A percentile compares a stretch with the other conserved stretches of the same genome.
These are phyloP conservation scores for Dictyostelium intermedium DNA, from an alignment of 78 protist species.

Conservation along the genomic window DNA sequence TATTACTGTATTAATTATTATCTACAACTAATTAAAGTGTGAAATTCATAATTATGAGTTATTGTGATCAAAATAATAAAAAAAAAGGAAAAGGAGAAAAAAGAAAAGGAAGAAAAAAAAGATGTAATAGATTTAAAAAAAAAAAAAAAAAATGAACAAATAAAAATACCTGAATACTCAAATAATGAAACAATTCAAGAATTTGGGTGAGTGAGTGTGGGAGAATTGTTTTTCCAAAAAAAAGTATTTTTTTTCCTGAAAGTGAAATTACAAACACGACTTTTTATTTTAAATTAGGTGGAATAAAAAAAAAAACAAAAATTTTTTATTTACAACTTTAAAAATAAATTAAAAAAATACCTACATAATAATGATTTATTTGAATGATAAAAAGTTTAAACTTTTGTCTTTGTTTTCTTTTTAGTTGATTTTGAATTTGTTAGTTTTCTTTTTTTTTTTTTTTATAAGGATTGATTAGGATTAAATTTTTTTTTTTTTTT, in stretches of 20 bases:
- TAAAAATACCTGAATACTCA: neutral
- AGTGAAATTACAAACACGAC: neutral
- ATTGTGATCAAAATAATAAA: neutral
- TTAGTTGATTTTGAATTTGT: no score
- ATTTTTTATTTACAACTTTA: no score
- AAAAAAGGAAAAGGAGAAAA: no score
- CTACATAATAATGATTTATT: neutral
- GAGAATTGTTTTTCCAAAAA: neutral
- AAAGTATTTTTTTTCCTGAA: neutral
- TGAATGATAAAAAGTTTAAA: neutral
- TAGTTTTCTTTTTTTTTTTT: no score
- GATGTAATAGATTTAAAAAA: neutral
- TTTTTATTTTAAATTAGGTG: neutral
- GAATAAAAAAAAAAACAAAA: neutral
- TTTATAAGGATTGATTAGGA: no score
- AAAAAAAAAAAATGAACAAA: neutral
- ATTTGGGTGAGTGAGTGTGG: neutral
- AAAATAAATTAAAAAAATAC: neutral
- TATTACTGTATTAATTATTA: neutral
- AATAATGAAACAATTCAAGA: neutral
- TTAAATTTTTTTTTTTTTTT: no score
- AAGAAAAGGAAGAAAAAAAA: no score
- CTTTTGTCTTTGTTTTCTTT: no score
- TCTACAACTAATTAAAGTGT: neutral
- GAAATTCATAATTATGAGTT: neutral